phyloP scores from a whole-genome alignment of 306 rosid genomes.

The Quercus rubra region DNA sequence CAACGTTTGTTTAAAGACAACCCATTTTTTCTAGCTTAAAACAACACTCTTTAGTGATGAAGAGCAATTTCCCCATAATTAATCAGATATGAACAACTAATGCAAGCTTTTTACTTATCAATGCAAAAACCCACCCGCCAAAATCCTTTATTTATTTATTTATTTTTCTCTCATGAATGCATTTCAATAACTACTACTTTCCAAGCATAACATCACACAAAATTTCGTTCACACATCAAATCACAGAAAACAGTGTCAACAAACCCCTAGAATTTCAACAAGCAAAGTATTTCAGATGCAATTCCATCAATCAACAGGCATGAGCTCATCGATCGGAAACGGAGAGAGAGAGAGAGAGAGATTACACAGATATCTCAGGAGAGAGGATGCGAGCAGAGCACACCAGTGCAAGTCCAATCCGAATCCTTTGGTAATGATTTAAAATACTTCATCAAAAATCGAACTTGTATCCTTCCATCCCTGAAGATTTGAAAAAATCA shows the following conservation, averaged over 20 bases:
- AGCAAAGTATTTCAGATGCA: no score
- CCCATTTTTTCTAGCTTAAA: background rate
- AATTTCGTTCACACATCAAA: background rate
- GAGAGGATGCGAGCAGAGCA: constrained; percentile 94
- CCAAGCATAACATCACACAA: background rate
- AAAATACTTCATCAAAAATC: constrained; percentile 79
- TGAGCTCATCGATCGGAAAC: background rate
- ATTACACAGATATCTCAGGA: constrained; percentile 88
- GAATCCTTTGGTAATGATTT: constrained; percentile 14
- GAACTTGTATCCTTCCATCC: constrained; percentile 91
- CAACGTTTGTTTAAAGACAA: background rate
- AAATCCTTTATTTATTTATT: no score
- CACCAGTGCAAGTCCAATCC: constrained; percentile 96
- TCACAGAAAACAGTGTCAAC: background rate
- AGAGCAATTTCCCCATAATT: no score
- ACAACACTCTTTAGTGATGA: no score
- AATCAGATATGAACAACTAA: no score
- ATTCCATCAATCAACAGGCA: background rate
- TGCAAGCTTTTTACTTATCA: background rate
- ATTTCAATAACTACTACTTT: background rate
- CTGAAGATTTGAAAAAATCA: constrained; percentile 26
- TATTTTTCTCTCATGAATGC: background rate
- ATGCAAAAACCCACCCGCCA: background rate
- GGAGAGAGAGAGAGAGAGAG: no score
- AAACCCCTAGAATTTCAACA: no score